Percentiles rank a stretch among this genome's conserved stretches.
Conservation (phyloP, 2,329 filamentous ascomycete genomes). For the Ophiocordyceps australis region DNA sequence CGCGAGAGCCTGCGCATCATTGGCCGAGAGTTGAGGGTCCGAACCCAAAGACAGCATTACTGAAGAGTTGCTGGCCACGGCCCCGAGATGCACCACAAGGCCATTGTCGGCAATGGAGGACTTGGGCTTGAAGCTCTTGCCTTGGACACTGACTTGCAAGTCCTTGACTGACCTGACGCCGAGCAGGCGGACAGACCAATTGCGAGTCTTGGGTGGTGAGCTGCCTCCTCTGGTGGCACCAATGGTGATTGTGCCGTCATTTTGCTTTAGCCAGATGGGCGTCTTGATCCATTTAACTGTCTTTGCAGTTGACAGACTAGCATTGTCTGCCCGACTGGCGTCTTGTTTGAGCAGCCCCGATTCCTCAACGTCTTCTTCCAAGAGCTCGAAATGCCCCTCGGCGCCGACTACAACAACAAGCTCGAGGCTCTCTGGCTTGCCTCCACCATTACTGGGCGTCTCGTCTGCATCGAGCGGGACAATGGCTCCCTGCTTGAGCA, state of each 20-base stretch:
- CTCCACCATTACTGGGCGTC: slow-evolving; percentile 24
- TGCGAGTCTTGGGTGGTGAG: not conserved
- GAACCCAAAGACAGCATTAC: slow-evolving; percentile 3
- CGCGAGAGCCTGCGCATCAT: slow-evolving; percentile 4
- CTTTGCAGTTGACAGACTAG: no score
- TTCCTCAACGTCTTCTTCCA: slow-evolving; percentile 3
- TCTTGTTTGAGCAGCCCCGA: not conserved
- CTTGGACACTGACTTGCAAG: not conserved
- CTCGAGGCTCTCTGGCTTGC: slow-evolving; percentile 26
- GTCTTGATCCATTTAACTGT: slow-evolving; percentile 3
- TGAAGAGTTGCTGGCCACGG: slow-evolving; percentile 2
- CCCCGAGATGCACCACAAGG: slow-evolving; percentile 2
- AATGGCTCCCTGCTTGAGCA: slow-evolving; percentile 37
- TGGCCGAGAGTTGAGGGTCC: slow-evolving; percentile 3
- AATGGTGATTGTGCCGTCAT: slow-evolving; percentile 2
- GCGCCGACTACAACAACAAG: slow-evolving; percentile 26
- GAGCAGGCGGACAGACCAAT: slow-evolving; percentile 3
- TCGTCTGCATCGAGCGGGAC: slow-evolving; percentile 31
- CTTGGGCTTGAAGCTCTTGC: not conserved
- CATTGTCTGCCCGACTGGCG: not conserved
- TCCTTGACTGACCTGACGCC: slow-evolving; percentile 1
- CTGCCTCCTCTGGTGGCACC: not conserved
- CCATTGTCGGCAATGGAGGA: not conserved
- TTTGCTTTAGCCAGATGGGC: slow-evolving; percentile 3
- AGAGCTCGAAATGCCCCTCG: slow-evolving; percentile 21